Evolutionary conservation across 2,329 filamentous ascomycete genomes (phyloP), one percentile per base, ranked within the genome.

Genomic region (Penicillium freii): DNA sequence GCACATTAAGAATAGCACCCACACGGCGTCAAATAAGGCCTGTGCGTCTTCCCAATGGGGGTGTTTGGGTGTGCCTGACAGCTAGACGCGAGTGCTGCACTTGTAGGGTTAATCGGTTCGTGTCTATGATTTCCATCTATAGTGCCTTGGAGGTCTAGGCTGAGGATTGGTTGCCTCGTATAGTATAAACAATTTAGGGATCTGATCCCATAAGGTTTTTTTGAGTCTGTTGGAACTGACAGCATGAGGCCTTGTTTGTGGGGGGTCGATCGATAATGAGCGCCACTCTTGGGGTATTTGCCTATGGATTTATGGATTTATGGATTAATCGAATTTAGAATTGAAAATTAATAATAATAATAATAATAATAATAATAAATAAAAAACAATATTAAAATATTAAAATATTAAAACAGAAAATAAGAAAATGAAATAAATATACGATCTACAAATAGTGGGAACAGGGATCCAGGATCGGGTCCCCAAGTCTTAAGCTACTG

Each of bases 1-100:
- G 60, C 63, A 48, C 25, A 40, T 60, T 58, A 57, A 57, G 57
- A 65, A 64, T 63, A 62, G 62, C 61, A 62, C 57, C 57, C 61
- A 63, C 63, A 63, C 50, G 29, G 39, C 49, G 40, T 56, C 42
- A 64, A 58, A 47, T 49, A 49, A 56, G 56, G 56, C 58, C 55
- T 58, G 59, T 59, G 62, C 63, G 49, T 31, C 21, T 36, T 36
- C 23, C 21, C 4, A 47, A 33, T 13, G 42, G 13, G 19, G 31
- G 23, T 9, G 17, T 49, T 23, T 34, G 33, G 31, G 52, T 49
- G 52, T 58, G 36, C 53, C 59, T 61, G 57, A 47, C 59, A 59
- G 51, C 51, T 53, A 46, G 42, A 57, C 43, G 50, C 38, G 38
- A 43, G 27, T 54, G 23, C 33, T 34, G 33, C 7, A 34, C 34